Evolutionary conservation across 768 basidiomycete genomes (phyloP).

Genomic region (Xerocomellus dryophilus): DNA sequence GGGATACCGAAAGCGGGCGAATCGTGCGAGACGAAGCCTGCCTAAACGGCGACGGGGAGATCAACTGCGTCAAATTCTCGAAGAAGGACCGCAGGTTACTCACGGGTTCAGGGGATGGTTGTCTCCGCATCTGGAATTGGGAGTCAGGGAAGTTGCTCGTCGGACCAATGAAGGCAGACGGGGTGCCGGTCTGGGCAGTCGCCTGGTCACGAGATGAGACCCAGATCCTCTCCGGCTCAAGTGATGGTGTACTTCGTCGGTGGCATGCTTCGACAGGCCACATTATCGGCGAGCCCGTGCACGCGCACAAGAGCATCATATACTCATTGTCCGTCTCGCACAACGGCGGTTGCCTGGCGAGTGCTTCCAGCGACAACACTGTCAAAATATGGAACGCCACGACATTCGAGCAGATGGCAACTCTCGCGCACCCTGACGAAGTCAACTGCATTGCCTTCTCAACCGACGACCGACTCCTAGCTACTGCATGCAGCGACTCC

Average conservation of each 20-base stretch:
- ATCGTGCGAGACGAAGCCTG: constrained; percentile 22
- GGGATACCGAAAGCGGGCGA: constrained; percentile 28
- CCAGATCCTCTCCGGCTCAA: constrained; percentile 26
- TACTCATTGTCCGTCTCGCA: constrained; percentile 29
- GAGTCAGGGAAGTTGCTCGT: constrained; percentile 24
- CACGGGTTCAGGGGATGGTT: constrained; percentile 29
- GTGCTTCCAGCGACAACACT: constrained; percentile 29
- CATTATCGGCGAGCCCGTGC: constrained; percentile 21
- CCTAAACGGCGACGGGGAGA: constrained; percentile 24
- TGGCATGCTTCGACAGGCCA: constrained; percentile 24
- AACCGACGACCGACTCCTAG: constrained; percentile 28
- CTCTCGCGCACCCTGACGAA: constrained; percentile 22
- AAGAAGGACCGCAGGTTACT: constrained; percentile 24
- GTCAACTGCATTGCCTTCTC: constrained; percentile 33
- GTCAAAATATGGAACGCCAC: constrained; percentile 31
- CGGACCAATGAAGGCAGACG: constrained; percentile 25
- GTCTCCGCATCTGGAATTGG: constrained; percentile 31
- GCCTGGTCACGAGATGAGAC: constrained; percentile 31
- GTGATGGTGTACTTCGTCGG: constrained; percentile 23
- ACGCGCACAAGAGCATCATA: constrained; percentile 25
- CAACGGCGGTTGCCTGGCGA: constrained; percentile 26
- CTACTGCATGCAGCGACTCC: constrained; percentile 32
- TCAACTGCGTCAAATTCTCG: constrained; percentile 30
- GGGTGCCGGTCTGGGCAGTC: constrained; percentile 27
- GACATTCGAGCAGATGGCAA: constrained; percentile 26